These are phyloP conservation scores for Stephanodiscus triporus DNA, from an alignment of 108 stramenopile genomes.

Conservation along the genomic window DNA sequence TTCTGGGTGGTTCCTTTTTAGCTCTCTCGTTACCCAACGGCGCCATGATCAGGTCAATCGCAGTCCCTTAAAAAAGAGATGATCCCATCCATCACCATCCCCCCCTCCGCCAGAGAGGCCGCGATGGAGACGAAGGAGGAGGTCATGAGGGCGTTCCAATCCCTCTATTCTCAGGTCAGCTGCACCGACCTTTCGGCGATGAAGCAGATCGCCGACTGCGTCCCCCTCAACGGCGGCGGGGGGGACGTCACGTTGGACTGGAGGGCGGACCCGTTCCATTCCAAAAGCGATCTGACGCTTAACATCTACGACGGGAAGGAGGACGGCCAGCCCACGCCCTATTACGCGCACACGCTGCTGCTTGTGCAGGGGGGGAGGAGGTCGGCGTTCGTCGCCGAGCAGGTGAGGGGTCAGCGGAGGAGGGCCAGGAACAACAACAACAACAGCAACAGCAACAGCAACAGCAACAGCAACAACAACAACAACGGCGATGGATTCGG, in stretches of 20 bases:
- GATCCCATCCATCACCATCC: conserved; percentile 8
- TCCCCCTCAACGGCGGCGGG: not conserved
- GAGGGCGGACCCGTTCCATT: conserved; percentile 29
- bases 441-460: not conserved
- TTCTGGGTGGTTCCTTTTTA: no score
- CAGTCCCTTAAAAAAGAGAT: no score
- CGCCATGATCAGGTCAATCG: no score
- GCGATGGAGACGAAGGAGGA: conserved; percentile 10
- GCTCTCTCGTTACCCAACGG: no score
- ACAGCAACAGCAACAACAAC: not conserved
- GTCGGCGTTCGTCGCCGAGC: conserved; percentile 36
- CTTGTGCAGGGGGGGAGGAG: conserved; percentile 37
- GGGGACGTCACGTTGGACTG: conserved; percentile 36
- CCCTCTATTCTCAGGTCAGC: conserved; percentile 10
- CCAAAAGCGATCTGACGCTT: conserved; percentile 37
- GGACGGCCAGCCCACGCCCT: conserved; percentile 7
- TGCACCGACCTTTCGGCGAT: not conserved
- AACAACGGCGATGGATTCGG: not conserved
- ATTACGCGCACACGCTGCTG: conserved; percentile 34
- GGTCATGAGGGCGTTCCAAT: conserved; percentile 7
- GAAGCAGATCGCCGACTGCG: not conserved
- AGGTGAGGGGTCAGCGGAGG: conserved; percentile 25
- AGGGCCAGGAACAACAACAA: not conserved
- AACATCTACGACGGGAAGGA: conserved; percentile 43
- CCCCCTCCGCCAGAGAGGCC: conserved; percentile 11